These are phyloP conservation scores for Scortechinia acanthostroma DNA, from an alignment of 2,329 filamentous ascomycete species.

Conservation along the genomic window DNA sequence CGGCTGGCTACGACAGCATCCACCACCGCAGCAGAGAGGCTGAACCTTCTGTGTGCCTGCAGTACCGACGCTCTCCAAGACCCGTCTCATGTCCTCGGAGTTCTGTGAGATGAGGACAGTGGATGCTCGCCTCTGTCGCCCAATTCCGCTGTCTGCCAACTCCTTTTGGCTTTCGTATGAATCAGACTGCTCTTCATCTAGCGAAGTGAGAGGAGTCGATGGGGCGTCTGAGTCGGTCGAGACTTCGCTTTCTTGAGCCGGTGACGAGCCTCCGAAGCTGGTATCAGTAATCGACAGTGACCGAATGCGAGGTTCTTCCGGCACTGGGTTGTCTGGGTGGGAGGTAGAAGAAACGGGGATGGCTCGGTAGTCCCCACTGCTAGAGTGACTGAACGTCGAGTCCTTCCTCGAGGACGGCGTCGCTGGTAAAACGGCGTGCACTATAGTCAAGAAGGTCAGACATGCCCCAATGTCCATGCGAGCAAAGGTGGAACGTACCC, in stretches of 20 bases:
- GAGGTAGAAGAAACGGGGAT: slow-evolving; percentile 1
- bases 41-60: neutral
- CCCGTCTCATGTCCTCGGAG: slow-evolving; percentile 1
- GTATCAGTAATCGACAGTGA: neutral
- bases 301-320: neutral
- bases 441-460: neutral
- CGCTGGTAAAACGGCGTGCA: neutral
- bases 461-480: neutral
- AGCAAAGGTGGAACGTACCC: neutral
- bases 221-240: neutral
- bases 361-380: neutral
- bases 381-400: neutral
- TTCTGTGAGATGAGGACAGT: neutral
- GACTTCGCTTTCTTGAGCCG: neutral
- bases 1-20: neutral
- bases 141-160: neutral
- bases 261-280: neutral
- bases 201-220: neutral
- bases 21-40: neutral
- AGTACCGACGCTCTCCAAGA: neutral
- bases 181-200: neutral
- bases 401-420: too few species aligned
- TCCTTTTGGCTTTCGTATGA: neutral
- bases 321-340: neutral
- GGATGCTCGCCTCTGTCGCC: neutral